Base-by-base conservation (phyloP, 257 asterid species). In the Solanum acaule region DNA sequence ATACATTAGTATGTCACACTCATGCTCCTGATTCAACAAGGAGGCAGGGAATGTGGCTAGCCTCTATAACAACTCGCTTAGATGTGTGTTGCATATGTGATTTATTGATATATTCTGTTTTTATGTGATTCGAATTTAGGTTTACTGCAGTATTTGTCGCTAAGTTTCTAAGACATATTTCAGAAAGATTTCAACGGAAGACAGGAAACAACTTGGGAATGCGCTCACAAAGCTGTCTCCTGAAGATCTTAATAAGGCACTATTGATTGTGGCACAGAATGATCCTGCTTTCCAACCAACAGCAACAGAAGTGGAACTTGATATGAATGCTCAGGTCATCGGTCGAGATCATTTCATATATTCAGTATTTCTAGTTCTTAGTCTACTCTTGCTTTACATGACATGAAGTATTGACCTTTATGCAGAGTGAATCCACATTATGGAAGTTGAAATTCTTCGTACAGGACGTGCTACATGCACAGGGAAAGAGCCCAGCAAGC, bases 131-230 rank as follows among this genome's bases (percentile, higher is more conserved):
- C 1, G 5, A 29, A 9, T 27, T 49, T 81, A 46, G 67, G 71
- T 82, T 82, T 46, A 16, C 86, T 31, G 31, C 22, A 49, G 86
- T 20, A 2, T 82, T 49, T 49, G 71, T 82, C 0, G 29, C 86
- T 82, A 82, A 82, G 29, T 82, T 31, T 49, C 12, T 82, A 6
- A 10, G 31, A 49, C 10, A 46, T 88, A 44, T 73, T 89, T 88
- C 94, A 94, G 99, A 89, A 95, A 95, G 91, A 92, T 96, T 93
- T 90, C 99, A 13, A 93, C 92, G 1, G 98, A 96, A 83, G 99
- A 96, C 90, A 96, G 94, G 93, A 95, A 91, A 93, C 94, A 91
- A 70, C 96, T 96, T 33, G 98, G 98, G 76, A 90, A 86, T 83
- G 95, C 97, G 15, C 94, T 96, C 61, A 91, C 96, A 40, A 92